These are phyloP conservation scores for Calophaca sinica DNA, from an alignment of 306 rosid species.

Conservation along the genomic window DNA sequence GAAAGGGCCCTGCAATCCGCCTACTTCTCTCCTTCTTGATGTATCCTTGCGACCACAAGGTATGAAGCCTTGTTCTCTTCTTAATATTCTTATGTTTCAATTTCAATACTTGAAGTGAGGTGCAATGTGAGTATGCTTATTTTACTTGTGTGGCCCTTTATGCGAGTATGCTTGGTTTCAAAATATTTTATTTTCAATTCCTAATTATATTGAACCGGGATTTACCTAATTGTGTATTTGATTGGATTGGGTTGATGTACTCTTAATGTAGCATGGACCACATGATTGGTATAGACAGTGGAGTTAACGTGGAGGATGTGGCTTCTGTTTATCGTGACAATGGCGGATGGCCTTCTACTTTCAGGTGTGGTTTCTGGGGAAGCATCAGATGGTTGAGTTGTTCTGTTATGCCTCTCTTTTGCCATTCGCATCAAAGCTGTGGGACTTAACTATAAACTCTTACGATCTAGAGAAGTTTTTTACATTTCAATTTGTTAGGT, in stretches of 20 bases:
- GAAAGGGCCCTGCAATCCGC: conserved; percentile 80
- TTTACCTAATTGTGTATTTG: conserved; percentile 17
- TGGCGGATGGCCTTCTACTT: conserved; percentile 74
- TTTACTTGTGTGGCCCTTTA: too few species aligned
- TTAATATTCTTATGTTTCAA: background rate
- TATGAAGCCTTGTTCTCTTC: conserved; percentile 41
- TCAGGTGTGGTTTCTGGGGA: conserved; percentile 64
- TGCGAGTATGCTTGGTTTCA: too few species aligned
- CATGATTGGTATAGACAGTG: conserved; percentile 69
- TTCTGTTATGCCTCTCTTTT: background rate
- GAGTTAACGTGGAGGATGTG: conserved; percentile 63
- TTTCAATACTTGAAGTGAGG: conserved; percentile 17
- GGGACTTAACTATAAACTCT: background rate
- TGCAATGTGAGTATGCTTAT: too few species aligned
- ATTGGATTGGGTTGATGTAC: conserved; percentile 17
- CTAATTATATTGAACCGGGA: background rate
- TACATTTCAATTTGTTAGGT: too few species aligned
- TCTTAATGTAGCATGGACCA: conserved; percentile 65
- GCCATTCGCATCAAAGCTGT: background rate
- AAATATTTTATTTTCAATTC: background rate
- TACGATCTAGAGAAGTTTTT: background rate
- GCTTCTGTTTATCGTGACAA: conserved; percentile 61
- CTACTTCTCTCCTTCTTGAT: conserved; percentile 88
- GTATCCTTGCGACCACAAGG: conserved; percentile 84
- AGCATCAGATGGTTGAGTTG: conserved; percentile 14